Base-by-base conservation (phyloP, 495 filamentous ascomycete genomes). In the Lophium mytilinum region DNA sequence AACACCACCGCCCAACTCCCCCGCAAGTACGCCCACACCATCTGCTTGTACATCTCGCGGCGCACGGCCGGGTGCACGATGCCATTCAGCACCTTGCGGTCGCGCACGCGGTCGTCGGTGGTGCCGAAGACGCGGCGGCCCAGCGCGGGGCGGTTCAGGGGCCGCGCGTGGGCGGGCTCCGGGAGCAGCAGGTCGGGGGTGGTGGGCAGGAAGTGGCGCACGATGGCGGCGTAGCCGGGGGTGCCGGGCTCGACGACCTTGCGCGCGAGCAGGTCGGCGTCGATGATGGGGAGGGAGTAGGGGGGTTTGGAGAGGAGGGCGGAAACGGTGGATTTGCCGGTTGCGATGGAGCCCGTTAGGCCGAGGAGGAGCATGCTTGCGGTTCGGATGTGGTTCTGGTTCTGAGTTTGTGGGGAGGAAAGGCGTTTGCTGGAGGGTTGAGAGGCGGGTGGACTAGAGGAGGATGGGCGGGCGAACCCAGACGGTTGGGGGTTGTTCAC, bases 321-420 rank as follows among this genome's bases (percentile, higher is more conserved):
- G 39, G 93, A 95, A 60, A 95, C 92, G 61, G 94, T 98, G 36
- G 90, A 94, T 82, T 98, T 98, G 69, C 94, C 93, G 3, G 94
- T 97, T 37, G 93, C 92, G 69, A 98, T 95, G 57, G 90, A 95
- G 73, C 93, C 93, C 37, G 93, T 98, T 30, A 98, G 84, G 62
- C 93, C 93, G 67, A 98, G 88, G 64, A 98, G 80, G 52, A 98
- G 82, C 94, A 98, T 98, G 14, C 11, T 61, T 41, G 46, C 4
- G 21, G 33, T 7, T 37, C 10, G 2, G 21, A 15, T 7, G 9
- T 10, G 10, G 10, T 47, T 47, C 3, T 2, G 3, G 10, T 2
- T 47, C n/a, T 3, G 18, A 47, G 11, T 2, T 18, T 15, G 21
- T 15, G 45, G 21, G 24, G 33, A 6, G 24, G 24, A 6, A 30